Conservation (phyloP, 805 yeast species). For the Nakazawaea anatomiae region DNA sequence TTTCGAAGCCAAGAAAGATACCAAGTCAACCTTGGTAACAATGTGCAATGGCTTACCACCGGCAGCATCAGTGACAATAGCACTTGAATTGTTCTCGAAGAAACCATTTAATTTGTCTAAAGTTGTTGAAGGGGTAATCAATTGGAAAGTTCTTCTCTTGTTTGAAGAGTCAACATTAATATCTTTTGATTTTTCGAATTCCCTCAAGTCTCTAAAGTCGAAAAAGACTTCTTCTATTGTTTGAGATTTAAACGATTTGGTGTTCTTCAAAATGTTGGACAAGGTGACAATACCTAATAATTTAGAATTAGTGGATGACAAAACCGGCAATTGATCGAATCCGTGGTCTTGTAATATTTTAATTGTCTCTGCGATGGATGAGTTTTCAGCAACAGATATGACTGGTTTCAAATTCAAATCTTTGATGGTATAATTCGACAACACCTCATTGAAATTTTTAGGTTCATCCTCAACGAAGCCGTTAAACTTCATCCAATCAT, state of each 20-base stretch:
- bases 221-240: constrained; percentile 55
- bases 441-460: constrained; percentile 23
- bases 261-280: constrained; percentile 59
- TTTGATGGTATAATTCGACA: constrained; percentile 42
- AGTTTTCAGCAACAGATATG: constrained; percentile 59
- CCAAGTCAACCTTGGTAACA: constrained; percentile 82
- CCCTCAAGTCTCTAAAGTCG: constrained; percentile 69
- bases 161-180: constrained; percentile 50
- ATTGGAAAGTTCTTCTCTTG: constrained; percentile 60
- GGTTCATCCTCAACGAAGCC: constrained; percentile 47
- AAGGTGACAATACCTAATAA: constrained; percentile 73
- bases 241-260: constrained; percentile 55
- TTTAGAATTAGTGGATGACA: constrained; percentile 46
- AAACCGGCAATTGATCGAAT: constrained; percentile 82
- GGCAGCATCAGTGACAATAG: constrained; percentile 69
- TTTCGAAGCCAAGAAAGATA: constrained; percentile 39
- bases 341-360: constrained; percentile 68
- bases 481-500: constrained; percentile 83
- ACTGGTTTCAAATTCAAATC: constrained; percentile 77
- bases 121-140: constrained; percentile 60
- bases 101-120: constrained; percentile 66
- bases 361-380: constrained; percentile 59
- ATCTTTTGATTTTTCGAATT: constrained; percentile 57
- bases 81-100: constrained; percentile 81
- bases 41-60: constrained; percentile 70